Evolutionary conservation across 1,139 yeast species (phyloP), one percentile per base, ranked within the genome.

Genomic region (Komagataea norvegica): DNA sequence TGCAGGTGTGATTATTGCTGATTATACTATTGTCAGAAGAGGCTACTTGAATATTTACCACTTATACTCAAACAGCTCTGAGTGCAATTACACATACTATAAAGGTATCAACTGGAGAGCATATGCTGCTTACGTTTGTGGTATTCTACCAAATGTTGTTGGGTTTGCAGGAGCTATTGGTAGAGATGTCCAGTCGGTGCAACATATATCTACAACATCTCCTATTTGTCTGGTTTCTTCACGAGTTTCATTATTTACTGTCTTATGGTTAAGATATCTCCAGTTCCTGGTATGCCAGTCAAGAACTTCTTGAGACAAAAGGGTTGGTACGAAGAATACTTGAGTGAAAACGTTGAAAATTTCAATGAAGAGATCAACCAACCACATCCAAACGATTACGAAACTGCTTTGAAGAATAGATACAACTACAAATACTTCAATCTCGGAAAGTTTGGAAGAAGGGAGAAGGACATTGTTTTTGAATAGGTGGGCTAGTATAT

Each of bases 81-180:
- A 58, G 53, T 58, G 63, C n/a, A 63, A 76, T 30, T 87, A 87
- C 63, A 69, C 72, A 62, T 86, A 68, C 56, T 77, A 74, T 62
- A 64, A 60, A 30, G 96, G 96, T 27, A 53, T 75, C 59, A 86
- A 87, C 57, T 85, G 94, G 94, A 74, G 95, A 55, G 89, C 87
- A 1, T 72, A 73, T 41, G 75, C 65, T 24, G 87, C 89, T 1
- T 83, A 83, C 57, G 59, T 82, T 42, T 68, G 81, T 51, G 93
- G 93, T 44, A 77, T 86, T 40, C 66, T 80, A 36, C 93, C 94
- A 36, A 87, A 86, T 56, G 79, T 87, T 51, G 87, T 83, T 26
- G 96, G 96, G 3, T 87, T 87, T 52, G 93, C 84, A 20, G 95
- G 95, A 44, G 88, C 81, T 6, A 77, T 79, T 14, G 86, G 80